phyloP scores from a whole-genome alignment of 2,329 filamentous ascomycete species.

The Claviceps sp. region DNA sequence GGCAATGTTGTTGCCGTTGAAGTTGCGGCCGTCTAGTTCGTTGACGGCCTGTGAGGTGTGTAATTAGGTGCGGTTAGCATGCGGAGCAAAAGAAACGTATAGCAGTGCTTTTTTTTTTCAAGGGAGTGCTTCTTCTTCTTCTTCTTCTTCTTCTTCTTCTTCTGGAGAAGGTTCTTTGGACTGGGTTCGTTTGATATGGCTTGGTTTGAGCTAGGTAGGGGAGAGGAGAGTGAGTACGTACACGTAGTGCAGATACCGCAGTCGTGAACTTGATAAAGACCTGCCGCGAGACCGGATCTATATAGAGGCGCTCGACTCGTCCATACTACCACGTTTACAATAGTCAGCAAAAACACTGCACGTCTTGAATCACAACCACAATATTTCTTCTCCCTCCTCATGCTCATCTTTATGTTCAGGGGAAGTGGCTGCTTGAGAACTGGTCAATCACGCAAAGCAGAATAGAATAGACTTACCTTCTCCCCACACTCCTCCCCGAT shows the following conservation, averaged over 20 bases:
- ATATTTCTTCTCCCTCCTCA: not conserved
- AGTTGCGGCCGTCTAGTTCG: constrained; percentile 73
- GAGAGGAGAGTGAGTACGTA: constrained; percentile 29
- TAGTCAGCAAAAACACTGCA: not conserved
- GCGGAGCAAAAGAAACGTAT: not conserved
- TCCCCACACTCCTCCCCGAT: constrained; percentile 88
- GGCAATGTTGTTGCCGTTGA: constrained; percentile 75
- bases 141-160: no score
- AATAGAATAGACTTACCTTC: constrained; percentile 37
- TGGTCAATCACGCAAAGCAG: not conserved
- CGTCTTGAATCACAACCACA: not conserved
- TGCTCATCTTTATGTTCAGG: not conserved
- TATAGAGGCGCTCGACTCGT: constrained; percentile 64
- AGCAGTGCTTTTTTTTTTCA: not conserved
- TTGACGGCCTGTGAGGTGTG: constrained; percentile 58
- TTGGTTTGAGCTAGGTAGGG: not conserved
- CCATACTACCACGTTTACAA: constrained; percentile 48
- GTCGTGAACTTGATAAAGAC: constrained; percentile 94
- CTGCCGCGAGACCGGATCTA: constrained; percentile 48
- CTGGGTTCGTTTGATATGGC: not conserved
- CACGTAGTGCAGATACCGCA: constrained; percentile 68
- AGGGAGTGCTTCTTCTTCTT: no score
- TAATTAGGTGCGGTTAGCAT: constrained; percentile 23
- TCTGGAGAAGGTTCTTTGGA: not conserved
- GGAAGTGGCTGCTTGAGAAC: no score